Base-by-base conservation (phyloP, 495 filamentous ascomycete species). In the Friedmanniomyces endolithicus region DNA sequence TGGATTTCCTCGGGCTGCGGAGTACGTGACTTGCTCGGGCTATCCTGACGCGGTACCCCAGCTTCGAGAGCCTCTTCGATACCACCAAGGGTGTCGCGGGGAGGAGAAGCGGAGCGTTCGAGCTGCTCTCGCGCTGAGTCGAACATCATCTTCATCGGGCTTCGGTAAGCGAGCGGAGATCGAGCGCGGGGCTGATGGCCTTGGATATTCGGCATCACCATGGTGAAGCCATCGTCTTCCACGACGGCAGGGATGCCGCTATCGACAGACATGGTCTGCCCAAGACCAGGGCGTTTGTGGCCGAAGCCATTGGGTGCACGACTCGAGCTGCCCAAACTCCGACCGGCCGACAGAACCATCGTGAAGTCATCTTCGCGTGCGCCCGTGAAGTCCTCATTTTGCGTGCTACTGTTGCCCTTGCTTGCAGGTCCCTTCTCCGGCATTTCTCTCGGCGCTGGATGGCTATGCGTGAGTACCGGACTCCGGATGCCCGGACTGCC, bases 171-270 rank as follows among this genome's bases (percentile, higher is more conserved):
- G 34, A 59, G 23, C 7, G 56, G 60, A 7, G 63, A 62, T 1
- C 53, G 47, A 12, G 49, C 29, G 12, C 59, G 62, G 7, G 35
- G 20, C 24, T 16, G 16, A 20, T 31, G 19, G 14, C 16, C 47
- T 54, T 54, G 45, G 33, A 71, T 53, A 41, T 54, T 63, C 11
- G 70, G 70, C 14, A 72, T 62, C 4, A 72, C 70, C 67, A 72
- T 70, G 20, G 70, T 70, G 52, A 72, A 72, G 31, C 66, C 66
- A 44, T 72, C 70, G 1, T 71, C 70, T 34, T 67, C 67, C 16
- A 46, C 58, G 33, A 60, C 24, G 34, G 54, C 33, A 11, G 63
- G 54, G n/a, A 62, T 60, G 1, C 63, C 66, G 25, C 52, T 62
- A 45, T 72, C 68, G 47, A 68, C 60, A 24, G 61, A 63, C 49